Conservation (phyloP, 75 land plant species). For the Larix kaempferi region DNA sequence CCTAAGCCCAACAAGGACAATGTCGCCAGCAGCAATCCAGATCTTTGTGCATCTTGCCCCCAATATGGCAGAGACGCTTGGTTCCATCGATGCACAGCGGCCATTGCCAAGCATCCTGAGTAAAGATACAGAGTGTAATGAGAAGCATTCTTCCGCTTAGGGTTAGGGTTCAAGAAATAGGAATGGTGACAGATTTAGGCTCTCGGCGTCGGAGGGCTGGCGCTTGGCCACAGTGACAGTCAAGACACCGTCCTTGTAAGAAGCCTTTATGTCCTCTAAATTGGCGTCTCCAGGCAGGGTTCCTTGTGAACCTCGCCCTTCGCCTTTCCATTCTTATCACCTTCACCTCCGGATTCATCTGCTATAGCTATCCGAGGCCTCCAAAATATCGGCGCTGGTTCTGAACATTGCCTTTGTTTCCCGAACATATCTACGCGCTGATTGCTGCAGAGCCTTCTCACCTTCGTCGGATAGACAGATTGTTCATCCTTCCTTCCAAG, state of each 20-base stretch:
- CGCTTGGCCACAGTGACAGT: conserved; percentile 33
- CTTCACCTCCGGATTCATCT: conserved; percentile 18
- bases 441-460: background rate
- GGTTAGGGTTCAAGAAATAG: conserved; percentile 2
- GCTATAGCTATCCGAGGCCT: conserved; percentile 23
- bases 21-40: too few relatives aligned
- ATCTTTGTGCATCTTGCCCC: too few relatives aligned
- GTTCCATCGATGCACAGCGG: too few relatives aligned
- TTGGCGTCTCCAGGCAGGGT: conserved; percentile 24
- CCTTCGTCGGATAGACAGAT: background rate
- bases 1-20: too few relatives aligned
- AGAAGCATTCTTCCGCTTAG: too few relatives aligned
- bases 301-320: conserved; percentile 26
- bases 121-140: too few relatives aligned
- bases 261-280: conserved; percentile 19
- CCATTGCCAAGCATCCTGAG: too few relatives aligned
- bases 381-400: conserved; percentile 38
- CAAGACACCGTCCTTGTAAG: conserved; percentile 29
- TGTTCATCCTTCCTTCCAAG: background rate
- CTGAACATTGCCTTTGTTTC: conserved; percentile 25
- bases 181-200: conserved; percentile 18
- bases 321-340: conserved; percentile 27
- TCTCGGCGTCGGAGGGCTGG: background rate
- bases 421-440: background rate
- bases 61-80: too few relatives aligned